Evolutionary conservation across 2,329 filamentous ascomycete species (phyloP), one percentile per base, ranked within the genome.

Genomic region (Cladophialophora immunda): DNA sequence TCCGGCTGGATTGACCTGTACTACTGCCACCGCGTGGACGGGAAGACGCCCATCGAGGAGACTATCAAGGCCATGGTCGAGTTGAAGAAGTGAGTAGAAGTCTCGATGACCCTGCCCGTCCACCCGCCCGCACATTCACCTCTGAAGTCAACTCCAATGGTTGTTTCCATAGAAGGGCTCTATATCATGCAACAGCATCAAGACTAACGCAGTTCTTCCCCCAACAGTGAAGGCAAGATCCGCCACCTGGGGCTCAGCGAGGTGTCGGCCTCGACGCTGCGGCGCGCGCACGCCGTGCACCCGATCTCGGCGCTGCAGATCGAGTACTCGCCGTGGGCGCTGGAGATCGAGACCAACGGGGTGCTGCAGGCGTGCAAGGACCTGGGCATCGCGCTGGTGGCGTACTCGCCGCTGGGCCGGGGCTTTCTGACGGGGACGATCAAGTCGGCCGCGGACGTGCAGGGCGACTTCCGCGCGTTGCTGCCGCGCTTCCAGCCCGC

Each of bases 321-420:
- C 59, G 83, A 85, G 71, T 85, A 82, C 75, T 81, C 78, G 4
- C 79, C 81, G 1, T 84, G 82, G 71, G 75, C 76, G 2, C 73
- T 79, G 13, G 81, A 83, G 62, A 83, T 84, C 62, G 83, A 86
- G 52, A 68, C 38, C 55, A 60, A 75, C 81, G 69, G 81, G 45
- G 73, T 84, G 5, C 72, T 83, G 9, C 73, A 75, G 8, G 80
- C 82, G 0, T 81, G 80, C 61, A 61, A 62, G 22, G 84, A 94
- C 75, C 78, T 90, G 54, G 80, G 83, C 55, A 92, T 94, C 67
- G 89, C 90, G 0, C 80, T 94, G 56, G 78, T 92, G 38, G 90
- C 89, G 0, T 94, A 93, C 78, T 90, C 89, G 53, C 91, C 92
- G 0, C 81, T 93, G 0, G 89, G 90, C 4, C 81, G 86, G 29